These are phyloP conservation scores for Crepidotus variabilis DNA, from an alignment of 768 basidiomycete species.

Conservation along the genomic window DNA sequence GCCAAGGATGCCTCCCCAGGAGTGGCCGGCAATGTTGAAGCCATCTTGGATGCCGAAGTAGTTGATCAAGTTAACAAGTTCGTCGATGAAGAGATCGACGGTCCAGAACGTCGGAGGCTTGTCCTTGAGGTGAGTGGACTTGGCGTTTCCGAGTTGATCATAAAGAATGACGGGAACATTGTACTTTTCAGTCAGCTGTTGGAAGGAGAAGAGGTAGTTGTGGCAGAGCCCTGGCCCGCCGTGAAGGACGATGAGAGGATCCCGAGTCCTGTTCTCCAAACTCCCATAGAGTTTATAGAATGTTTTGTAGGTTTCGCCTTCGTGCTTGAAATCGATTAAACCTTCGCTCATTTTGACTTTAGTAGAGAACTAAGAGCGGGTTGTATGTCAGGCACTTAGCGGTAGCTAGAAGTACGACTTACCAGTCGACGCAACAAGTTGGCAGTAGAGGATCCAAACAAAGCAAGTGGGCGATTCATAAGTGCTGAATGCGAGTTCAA, in stretches of 20 bases:
- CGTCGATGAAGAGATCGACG: slow-evolving; percentile 47
- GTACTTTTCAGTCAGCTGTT: slow-evolving; percentile 9
- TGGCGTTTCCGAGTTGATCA: slow-evolving; percentile 53
- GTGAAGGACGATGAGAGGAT: slow-evolving; percentile 45
- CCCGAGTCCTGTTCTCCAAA: slow-evolving; percentile 21
- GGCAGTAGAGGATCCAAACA: too few relatives aligned
- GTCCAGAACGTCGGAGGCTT: slow-evolving; percentile 47
- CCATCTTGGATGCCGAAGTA: slow-evolving; percentile 33
- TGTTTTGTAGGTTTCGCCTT: slow-evolving; percentile 26
- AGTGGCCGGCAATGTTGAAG: slow-evolving; percentile 48
- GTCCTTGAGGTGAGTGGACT: slow-evolving; percentile 44
- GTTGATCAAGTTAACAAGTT: slow-evolving; percentile 46
- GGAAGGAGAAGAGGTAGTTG: slow-evolving; percentile 24
- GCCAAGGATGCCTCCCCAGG: slow-evolving; percentile 53
- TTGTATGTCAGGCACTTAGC: too few relatives aligned
- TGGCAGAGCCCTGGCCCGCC: slow-evolving; percentile 40
- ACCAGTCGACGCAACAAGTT: too few relatives aligned
- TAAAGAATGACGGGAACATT: slow-evolving; percentile 48
- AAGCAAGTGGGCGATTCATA: too few relatives aligned
- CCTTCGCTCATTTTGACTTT: too few relatives aligned
- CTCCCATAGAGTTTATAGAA: slow-evolving; percentile 47
- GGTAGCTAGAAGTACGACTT: too few relatives aligned
- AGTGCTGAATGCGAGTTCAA: too few relatives aligned
- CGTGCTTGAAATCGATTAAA: slow-evolving; percentile 6
- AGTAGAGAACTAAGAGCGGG: too few relatives aligned